Percentiles rank a stretch among this genome's conserved stretches.
phyloP scores from a whole-genome alignment of 495 filamentous ascomycete species.

The Penicillium canescens region DNA sequence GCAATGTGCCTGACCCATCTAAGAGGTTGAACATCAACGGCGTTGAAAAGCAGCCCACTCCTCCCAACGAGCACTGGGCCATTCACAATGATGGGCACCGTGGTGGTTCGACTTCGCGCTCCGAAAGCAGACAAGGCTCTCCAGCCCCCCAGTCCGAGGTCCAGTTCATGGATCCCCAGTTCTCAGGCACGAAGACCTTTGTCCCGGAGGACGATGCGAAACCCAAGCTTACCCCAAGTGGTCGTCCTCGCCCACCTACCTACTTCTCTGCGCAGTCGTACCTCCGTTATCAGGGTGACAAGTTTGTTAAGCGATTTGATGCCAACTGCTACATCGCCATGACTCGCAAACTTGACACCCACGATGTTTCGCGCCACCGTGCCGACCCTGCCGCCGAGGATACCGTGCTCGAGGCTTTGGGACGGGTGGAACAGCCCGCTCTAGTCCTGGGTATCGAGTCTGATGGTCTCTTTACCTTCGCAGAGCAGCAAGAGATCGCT shows the following conservation, averaged over 20 bases:
- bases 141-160: constrained; percentile 32
- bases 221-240: constrained; percentile 18
- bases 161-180: constrained; percentile 71
- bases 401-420: constrained; percentile 71
- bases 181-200: constrained; percentile 64
- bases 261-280: constrained; percentile 98
- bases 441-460: constrained; percentile 91
- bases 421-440: constrained; percentile 79
- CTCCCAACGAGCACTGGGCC: constrained; percentile 82
- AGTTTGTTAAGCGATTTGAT: constrained; percentile 96
- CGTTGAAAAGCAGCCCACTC: constrained; percentile 58
- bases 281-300: constrained; percentile 94
- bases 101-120: constrained; percentile 40
- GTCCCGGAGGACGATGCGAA: constrained; percentile 22
- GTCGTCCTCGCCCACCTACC: constrained; percentile 62
- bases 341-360: constrained; percentile 97
- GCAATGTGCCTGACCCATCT: constrained; percentile 85
- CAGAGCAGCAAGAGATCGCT: constrained; percentile 90
- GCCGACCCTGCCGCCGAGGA: constrained; percentile 39
- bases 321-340: constrained; percentile 99
- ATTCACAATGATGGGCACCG: constrained; percentile 96
- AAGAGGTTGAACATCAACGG: constrained; percentile 77
- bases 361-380: constrained; percentile 83
- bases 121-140: constrained; percentile 38
- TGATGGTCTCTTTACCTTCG: constrained; percentile 94